Percentiles rank a stretch among this genome's conserved stretches.
Conservation (phyloP, 2,329 filamentous ascomycete species). For the Xylariales sp. region DNA sequence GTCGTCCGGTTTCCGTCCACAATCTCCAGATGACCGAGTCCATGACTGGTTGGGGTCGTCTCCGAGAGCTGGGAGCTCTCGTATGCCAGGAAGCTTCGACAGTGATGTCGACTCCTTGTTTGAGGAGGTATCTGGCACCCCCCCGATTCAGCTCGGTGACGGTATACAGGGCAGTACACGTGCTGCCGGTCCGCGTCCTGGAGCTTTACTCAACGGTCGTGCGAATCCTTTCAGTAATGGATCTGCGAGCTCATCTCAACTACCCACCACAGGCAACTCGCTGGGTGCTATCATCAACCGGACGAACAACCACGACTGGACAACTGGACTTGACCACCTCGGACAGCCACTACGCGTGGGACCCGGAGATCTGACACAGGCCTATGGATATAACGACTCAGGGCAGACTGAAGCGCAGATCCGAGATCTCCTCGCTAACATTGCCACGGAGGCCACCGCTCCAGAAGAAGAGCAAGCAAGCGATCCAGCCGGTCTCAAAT, state of each 20-base stretch:
- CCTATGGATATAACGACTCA: slow-evolving; percentile 31
- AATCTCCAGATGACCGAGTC: background rate
- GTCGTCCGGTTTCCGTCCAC: background rate
- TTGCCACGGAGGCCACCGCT: slow-evolving; percentile 64
- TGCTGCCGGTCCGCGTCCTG: slow-evolving; percentile 1
- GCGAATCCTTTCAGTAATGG: slow-evolving; percentile 6
- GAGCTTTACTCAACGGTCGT: slow-evolving; percentile 8
- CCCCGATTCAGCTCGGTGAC: background rate
- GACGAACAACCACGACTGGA: slow-evolving; percentile 33
- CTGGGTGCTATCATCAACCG: slow-evolving; percentile 33
- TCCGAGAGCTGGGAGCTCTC: background rate
- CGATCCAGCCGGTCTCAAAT: slow-evolving; percentile 65
- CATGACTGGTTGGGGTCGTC: background rate
- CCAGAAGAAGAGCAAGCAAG: slow-evolving; percentile 61
- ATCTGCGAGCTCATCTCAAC: no score
- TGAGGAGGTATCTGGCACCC: background rate
- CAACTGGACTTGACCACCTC: slow-evolving; percentile 27
- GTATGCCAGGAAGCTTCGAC: slow-evolving; percentile 7
- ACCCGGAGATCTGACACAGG: slow-evolving; percentile 20
- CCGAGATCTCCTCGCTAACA: slow-evolving; percentile 65
- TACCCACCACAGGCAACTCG: no score
- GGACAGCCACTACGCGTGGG: slow-evolving; percentile 30
- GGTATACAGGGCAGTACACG: no score
- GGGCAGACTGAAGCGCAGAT: slow-evolving; percentile 56
- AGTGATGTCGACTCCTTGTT: slow-evolving; percentile 1